Evolutionary conservation across 2,329 filamentous ascomycete genomes (phyloP), one percentile per base, ranked within the genome.

Genomic region (Botrytis porri): DNA sequence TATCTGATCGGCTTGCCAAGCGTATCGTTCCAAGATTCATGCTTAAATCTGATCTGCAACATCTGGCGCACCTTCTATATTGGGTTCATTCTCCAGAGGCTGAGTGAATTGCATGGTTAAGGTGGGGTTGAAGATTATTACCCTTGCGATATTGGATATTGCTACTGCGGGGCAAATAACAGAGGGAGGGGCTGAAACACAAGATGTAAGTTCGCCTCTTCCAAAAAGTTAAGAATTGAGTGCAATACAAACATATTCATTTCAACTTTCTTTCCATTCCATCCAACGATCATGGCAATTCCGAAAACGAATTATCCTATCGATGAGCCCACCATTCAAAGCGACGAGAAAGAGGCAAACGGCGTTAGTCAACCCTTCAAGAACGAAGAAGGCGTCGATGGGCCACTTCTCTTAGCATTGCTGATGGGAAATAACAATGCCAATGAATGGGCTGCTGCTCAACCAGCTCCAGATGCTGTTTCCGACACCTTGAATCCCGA

Each of bases 391-490:
- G 0, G 16, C 18, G 16, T 9, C 3, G 60, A 62, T 29, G 60
- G 60, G 5, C 60, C 25, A 43, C 60, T 62, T 10, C 37, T 62
- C 6, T n/a, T 62, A 25, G 5, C 60, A n/a, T 25, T 43, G 2
- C 12, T 62, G 37, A 62, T 62, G 37, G 61, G 61, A 10, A 32
- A 63, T 32, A 43, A 43, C n/a, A 32, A 63, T 9, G 29, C 29
- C 16, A 43, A 63, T 5, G 18, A 1, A 25, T 3, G 3, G 20
- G 45, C n/a, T n/a, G 18, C 4, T 16, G 39, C 62, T 32, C 41
- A 45, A 35, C 0, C 4, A 1, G 1, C 9, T 20, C 1, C 29
- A 12, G 18, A 22, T 12, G 4, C 8, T 43, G 1, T 69, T 43
- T 14, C 51, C 22, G 65, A 59, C 4, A 69, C 35, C 25, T 41